Evolutionary conservation across 768 basidiomycete genomes (phyloP).

Genomic region (Baorangia bicolor): DNA sequence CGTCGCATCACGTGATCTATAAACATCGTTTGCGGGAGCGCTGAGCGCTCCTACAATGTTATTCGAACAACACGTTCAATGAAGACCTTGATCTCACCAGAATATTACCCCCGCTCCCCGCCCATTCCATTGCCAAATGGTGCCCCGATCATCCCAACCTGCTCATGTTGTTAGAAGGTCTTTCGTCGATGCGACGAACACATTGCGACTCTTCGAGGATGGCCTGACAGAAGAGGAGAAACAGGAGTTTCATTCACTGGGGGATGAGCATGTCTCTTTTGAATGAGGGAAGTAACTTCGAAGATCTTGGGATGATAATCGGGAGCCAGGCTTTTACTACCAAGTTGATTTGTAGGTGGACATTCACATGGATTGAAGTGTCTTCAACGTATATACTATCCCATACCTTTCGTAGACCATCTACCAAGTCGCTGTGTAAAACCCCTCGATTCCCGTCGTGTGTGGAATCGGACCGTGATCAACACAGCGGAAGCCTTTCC

Average conservation of each 20-base stretch:
- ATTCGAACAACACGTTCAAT: neutral
- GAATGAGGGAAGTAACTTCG: neutral
- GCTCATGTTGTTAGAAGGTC: slow-evolving; percentile 1
- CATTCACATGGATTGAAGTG: neutral
- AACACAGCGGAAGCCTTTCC: neutral
- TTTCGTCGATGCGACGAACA: slow-evolving; percentile 1
- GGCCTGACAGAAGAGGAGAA: neutral
- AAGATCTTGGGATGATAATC: neutral
- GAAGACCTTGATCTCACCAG: neutral
- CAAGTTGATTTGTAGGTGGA: neutral
- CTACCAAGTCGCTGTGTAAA: neutral
- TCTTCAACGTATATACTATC: neutral
- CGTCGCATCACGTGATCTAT: no score
- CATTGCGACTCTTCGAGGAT: slow-evolving; percentile 1
- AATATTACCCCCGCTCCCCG: slow-evolving; percentile 2
- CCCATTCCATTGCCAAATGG: slow-evolving; percentile 2
- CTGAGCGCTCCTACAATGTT: no score
- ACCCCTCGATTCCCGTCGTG: neutral
- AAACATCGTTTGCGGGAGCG: no score
- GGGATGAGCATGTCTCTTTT: neutral
- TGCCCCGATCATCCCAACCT: slow-evolving; percentile 1
- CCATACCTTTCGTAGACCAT: neutral
- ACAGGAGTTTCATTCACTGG: neutral
- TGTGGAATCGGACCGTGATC: neutral
- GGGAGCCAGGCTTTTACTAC: neutral